A percentile compares a stretch with the other conserved stretches of the same genome.
Conservation (phyloP, 2,329 filamentous ascomycete genomes). For the Alternaria brassicae region DNA sequence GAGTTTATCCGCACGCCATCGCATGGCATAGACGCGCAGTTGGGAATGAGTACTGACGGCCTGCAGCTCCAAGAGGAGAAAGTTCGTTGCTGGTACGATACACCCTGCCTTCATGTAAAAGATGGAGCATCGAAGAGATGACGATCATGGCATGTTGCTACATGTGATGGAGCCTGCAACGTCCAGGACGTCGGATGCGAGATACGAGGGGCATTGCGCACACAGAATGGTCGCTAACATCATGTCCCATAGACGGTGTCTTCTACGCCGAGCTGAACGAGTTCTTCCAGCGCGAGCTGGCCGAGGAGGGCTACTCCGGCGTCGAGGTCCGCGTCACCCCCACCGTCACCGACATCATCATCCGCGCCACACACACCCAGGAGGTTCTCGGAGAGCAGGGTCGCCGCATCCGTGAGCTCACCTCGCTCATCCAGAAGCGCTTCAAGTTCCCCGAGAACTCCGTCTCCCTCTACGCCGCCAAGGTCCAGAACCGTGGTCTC, state of each 20-base stretch:
- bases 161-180: not conserved
- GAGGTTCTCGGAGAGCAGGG: slow-evolving; percentile 99
- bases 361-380: slow-evolving; percentile 99
- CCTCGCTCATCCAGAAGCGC: slow-evolving; percentile 99
- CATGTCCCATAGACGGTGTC: slow-evolving; percentile 75
- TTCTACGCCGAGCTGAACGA: slow-evolving; percentile 99
- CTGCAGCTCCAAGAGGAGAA: slow-evolving; percentile 84
- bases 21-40: slow-evolving; percentile 9
- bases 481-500: slow-evolving; percentile 99
- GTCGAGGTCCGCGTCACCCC: slow-evolving; percentile 99
- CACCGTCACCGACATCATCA: slow-evolving; percentile 99
- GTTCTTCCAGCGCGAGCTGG: slow-evolving; percentile 99
- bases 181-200: slow-evolving; percentile 1
- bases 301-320: slow-evolving; percentile 99
- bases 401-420: slow-evolving; percentile 99
- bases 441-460: slow-evolving; percentile 99
- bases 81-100: slow-evolving; percentile 60
- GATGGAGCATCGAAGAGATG: slow-evolving; percentile 6
- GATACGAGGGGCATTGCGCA: slow-evolving; percentile 23
- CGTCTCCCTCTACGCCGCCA: slow-evolving; percentile 99
- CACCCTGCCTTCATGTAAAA: slow-evolving; percentile 25
- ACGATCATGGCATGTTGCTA: not conserved
- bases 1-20: slow-evolving; percentile 28
- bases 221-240: slow-evolving; percentile 34
- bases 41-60: slow-evolving; percentile 34